Evolutionary conservation across 2,329 filamentous ascomycete genomes (phyloP).

Genomic region (Fusarium tupiense): DNA sequence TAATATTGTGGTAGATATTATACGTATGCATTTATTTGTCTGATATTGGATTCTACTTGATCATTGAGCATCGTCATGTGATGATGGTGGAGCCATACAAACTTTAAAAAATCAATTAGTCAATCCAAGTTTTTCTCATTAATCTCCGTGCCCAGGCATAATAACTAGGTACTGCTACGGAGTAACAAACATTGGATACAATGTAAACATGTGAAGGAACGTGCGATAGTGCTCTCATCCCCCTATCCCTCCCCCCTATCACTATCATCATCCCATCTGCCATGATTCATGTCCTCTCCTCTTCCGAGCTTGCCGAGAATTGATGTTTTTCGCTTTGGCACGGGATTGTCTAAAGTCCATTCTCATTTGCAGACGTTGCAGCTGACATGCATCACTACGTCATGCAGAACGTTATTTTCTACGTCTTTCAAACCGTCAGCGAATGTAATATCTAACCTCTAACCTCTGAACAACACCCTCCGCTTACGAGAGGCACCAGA

Average conservation of each 20-base stretch:
- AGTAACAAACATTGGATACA: neutral
- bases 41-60: neutral
- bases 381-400: conserved; percentile 22
- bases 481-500: neutral
- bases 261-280: neutral
- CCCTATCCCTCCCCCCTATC: neutral
- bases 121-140: neutral
- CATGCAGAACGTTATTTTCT: conserved; percentile 16
- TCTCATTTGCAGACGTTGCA: neutral
- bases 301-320: conserved; percentile 21
- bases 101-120: neutral
- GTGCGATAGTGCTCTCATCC: neutral
- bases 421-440: neutral
- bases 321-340: conserved; percentile 11
- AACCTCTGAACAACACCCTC: neutral
- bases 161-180: neutral
- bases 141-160: neutral
- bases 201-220: neutral
- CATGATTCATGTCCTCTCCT: neutral
- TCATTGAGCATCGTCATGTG: neutral
- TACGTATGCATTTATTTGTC: neutral
- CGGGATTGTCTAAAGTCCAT: neutral
- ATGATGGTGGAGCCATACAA: neutral
- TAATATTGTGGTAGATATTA: neutral
- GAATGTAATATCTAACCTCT: neutral